A percentile compares a stretch with the other conserved stretches of the same genome.
These are phyloP conservation scores for Dactylellina parvicollis DNA, from an alignment of 2,329 filamentous ascomycete species.

Conservation along the genomic window DNA sequence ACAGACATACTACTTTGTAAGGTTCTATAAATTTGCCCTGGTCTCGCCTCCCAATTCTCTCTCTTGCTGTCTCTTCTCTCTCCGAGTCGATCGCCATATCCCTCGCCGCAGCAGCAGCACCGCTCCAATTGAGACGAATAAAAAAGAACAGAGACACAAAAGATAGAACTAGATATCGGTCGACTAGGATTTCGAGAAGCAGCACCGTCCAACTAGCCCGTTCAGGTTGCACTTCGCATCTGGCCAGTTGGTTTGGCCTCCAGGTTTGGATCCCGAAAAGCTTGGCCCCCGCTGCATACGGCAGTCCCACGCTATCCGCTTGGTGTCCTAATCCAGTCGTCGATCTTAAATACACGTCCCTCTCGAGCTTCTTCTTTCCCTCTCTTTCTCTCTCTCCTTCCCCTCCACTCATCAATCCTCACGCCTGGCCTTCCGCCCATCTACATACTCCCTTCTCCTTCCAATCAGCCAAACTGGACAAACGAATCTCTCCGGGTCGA, in stretches of 20 bases:
- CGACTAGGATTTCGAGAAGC: no score
- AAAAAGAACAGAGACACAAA: no score
- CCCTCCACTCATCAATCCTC: neutral
- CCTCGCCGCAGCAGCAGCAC: no score
- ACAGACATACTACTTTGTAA: no score
- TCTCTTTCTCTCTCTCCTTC: neutral
- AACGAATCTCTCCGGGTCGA: conserved; percentile 38
- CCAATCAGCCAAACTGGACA: conserved; percentile 24
- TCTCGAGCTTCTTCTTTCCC: neutral
- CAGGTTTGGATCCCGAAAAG: neutral
- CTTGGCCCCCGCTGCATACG: conserved; percentile 27
- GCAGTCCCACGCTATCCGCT: conserved; percentile 21
- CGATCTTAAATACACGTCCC: conserved; percentile 1
- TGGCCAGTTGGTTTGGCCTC: neutral
- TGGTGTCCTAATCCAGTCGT: neutral
- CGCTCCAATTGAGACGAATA: no score
- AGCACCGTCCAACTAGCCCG: no score
- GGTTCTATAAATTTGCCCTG: no score
- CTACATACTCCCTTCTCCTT: neutral
- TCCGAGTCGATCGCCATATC: no score
- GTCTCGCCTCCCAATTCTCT: no score
- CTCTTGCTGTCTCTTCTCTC: no score
- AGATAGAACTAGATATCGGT: neutral
- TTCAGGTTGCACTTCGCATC: neutral
- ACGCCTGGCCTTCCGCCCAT: neutral